A percentile compares a stretch with the other conserved stretches of the same genome.
Evolutionary conservation across 768 basidiomycete species (phyloP).

Genomic region (Calocybe gangraenosa): DNA sequence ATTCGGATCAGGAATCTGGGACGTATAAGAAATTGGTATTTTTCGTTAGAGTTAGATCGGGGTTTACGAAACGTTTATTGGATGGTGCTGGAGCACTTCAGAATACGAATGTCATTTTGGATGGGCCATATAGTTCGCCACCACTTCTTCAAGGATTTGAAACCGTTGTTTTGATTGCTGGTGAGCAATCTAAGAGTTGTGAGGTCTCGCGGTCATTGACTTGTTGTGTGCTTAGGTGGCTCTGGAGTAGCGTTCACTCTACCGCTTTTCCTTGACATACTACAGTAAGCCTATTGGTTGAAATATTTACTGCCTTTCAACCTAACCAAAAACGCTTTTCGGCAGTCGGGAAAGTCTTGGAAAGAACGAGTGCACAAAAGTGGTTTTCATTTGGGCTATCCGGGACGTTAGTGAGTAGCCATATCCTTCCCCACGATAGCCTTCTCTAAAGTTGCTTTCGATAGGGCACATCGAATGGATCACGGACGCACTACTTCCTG

Average conservation of each 20-base stretch:
- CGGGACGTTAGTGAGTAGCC: conserved; percentile 29
- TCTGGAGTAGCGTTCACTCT: conserved; percentile 47
- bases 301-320: neutral
- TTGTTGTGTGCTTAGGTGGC: conserved; percentile 27
- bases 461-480: conserved; percentile 27
- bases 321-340: neutral
- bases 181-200: too few species aligned
- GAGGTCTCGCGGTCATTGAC: too few species aligned
- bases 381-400: conserved; percentile 39
- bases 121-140: conserved; percentile 54
- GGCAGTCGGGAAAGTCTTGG: conserved; percentile 6
- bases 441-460: neutral
- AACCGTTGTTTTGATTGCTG: conserved; percentile 46
- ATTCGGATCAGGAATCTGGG: neutral
- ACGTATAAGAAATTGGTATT: conserved; percentile 46
- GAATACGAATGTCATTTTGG: conserved; percentile 44
- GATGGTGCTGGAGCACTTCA: conserved; percentile 22
- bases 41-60: conserved; percentile 52
- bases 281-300: conserved; percentile 29
- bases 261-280: conserved; percentile 37
- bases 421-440: neutral
- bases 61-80: conserved; percentile 52
- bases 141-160: conserved; percentile 38
- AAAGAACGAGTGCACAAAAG: neutral
- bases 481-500: conserved; percentile 19